Base-by-base conservation (phyloP, 2,329 filamentous ascomycete species). In the Claviceps cyperi region DNA sequence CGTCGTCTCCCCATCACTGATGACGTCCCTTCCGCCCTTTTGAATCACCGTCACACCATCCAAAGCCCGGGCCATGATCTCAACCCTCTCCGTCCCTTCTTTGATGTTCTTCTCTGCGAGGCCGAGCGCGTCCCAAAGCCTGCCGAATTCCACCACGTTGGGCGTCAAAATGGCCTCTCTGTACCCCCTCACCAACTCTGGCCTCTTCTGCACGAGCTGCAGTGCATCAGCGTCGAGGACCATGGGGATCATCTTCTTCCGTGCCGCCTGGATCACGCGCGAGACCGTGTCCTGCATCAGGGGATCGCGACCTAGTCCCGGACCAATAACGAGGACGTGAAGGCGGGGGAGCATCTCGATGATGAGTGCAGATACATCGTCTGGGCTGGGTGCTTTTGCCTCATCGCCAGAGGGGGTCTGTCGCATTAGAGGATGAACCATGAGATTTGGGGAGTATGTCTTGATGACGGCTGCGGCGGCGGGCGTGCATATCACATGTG, bases 341-440 rank as follows among this genome's bases (percentile, higher is more conserved):
- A 98, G 76, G 1, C 92, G 84, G 6, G 84, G 75, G 2, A 98
- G 78, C 80, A 97, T 85, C 52, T 76, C 78, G 53, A 90, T 77
- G 56, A 97, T 84, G 48, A 77, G 70, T 22, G 75, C 67, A 8
- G 86, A 79, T 46, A 95, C 75, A 49, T 71, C 63, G 13, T 71
- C 72, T 1, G 84, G 75, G 56, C 79, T 74, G 15, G 50, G 13
- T 71, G 71, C 50, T 83, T 77, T 1, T 52, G 55, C 56, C 49
- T 54, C 56, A 49, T 73, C 67, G 35, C 37, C 47, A 2, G 63
- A 51, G 11, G 67, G 62, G 44, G 80, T 78, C 66, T 92, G 87
- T 32, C 88, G 85, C 80, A 98, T 91, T 57, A 96, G 78, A 1
- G 92, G 92, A 66, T 97, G 92, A 11, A 98, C 92, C 91, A 98